phyloP scores from a whole-genome alignment of 208 protist species.

The Acanthamoeba royreba region DNA sequence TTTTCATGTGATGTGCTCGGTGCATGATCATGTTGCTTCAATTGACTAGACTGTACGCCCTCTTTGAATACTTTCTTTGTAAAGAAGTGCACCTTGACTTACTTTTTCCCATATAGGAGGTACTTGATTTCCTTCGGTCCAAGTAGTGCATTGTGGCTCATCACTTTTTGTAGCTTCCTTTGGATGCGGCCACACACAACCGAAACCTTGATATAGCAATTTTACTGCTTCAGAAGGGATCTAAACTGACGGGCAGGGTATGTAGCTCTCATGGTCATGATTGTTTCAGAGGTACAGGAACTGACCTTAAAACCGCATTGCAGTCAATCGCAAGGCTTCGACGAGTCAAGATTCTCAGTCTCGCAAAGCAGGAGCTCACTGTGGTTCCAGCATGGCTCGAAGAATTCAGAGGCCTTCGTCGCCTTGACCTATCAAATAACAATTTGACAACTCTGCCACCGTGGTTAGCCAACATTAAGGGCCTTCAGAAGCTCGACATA shows the following conservation, averaged over 20 bases:
- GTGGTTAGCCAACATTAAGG: not conserved
- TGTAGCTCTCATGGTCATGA: not conserved
- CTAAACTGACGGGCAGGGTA: not conserved
- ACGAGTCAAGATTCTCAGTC: not conserved
- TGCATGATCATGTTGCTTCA: too few relatives aligned
- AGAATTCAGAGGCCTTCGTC: not conserved
- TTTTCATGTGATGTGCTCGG: too few relatives aligned
- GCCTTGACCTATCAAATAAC: not conserved
- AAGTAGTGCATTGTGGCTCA: not conserved
- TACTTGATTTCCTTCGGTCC: not conserved
- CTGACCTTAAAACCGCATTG: too few relatives aligned
- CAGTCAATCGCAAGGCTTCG: not conserved
- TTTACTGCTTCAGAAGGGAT: not conserved
- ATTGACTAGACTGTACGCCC: too few relatives aligned
- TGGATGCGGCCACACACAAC: not conserved
- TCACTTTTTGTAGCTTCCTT: not conserved
- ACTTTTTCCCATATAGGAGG: not conserved
- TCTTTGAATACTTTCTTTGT: too few relatives aligned
- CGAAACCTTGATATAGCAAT: not conserved
- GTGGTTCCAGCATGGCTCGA: conserved; percentile 3
- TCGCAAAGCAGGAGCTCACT: not conserved
- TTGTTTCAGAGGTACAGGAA: too few relatives aligned
- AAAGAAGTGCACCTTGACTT: too few relatives aligned
- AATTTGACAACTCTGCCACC: not conserved
- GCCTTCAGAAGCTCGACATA: not conserved